Evolutionary conservation across 2,329 filamentous ascomycete species (phyloP).

Genomic region (Gyromitra esculenta): DNA sequence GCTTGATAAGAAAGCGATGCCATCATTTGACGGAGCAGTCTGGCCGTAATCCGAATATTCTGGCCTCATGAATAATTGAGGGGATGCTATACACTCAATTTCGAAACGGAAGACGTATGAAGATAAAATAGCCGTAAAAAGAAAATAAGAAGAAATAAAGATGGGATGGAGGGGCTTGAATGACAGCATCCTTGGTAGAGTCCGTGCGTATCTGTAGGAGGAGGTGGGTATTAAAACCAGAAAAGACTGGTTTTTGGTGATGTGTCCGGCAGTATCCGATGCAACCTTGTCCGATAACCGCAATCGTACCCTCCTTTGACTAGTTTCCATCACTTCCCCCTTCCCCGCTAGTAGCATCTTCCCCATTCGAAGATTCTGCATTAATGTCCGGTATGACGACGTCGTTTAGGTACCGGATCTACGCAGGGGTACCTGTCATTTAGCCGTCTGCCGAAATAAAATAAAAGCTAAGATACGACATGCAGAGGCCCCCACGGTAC

Average conservation of each 20-base stretch:
- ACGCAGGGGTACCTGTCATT: conserved; percentile 50
- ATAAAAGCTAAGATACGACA: conserved; percentile 50
- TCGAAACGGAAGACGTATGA: conserved; percentile 21
- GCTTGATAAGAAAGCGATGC: conserved; percentile 17
- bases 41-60: conserved; percentile 29
- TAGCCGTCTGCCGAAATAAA: conserved; percentile 46
- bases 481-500: conserved; percentile 25
- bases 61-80: conserved; percentile 7
- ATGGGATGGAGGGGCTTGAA: conserved; percentile 35
- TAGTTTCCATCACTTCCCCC: conserved; percentile 49
- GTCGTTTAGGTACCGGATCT: conserved; percentile 77
- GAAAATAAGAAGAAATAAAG: conserved; percentile 23
- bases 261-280: conserved; percentile 50
- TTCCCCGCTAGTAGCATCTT: conserved; percentile 45
- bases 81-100: conserved; percentile 3
- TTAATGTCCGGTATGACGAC: conserved; percentile 75
- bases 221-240: conserved; percentile 24
- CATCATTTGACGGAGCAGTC: conserved; percentile 19
- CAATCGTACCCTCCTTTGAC: conserved; percentile 43
- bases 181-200: conserved; percentile 34
- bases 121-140: conserved; percentile 40
- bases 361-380: conserved; percentile 45
- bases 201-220: conserved; percentile 43
- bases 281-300: conserved; percentile 51
- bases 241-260: conserved; percentile 40